These are phyloP conservation scores for Pleurotus tuoliensis DNA, from an alignment of 768 basidiomycete species.

Conservation along the genomic window DNA sequence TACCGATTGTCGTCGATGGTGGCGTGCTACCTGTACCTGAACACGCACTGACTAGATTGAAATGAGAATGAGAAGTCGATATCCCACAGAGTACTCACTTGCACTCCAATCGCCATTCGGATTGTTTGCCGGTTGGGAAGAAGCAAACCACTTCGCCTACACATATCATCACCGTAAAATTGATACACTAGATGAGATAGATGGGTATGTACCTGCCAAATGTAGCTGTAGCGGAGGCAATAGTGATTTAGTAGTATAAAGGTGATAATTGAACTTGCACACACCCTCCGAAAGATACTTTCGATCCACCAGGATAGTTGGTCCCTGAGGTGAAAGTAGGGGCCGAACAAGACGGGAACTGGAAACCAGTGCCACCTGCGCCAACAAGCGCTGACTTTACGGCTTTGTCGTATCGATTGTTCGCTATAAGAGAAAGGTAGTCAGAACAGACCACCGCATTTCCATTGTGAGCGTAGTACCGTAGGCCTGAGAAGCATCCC, in stretches of 20 bases:
- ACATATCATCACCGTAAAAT: neutral
- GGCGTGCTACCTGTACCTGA: conserved; percentile 26
- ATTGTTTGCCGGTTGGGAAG: conserved; percentile 39
- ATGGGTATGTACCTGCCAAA: conserved; percentile 49
- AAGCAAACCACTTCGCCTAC: conserved; percentile 63
- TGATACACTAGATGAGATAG: neutral
- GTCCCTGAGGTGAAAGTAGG: conserved; percentile 46
- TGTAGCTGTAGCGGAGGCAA: conserved; percentile 37
- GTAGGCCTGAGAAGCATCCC: conserved; percentile 46
- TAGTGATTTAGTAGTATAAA: conserved; percentile 7
- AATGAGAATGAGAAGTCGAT: neutral
- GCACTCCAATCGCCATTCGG: conserved; percentile 62
- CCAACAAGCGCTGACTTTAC: conserved; percentile 57
- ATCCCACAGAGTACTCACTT: conserved; percentile 33
- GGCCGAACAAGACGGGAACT: conserved; percentile 57
- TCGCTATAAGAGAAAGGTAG: conserved; percentile 30
- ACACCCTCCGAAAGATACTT: conserved; percentile 55
- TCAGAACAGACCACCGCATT: neutral
- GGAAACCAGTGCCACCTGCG: conserved; percentile 68
- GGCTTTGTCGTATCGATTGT: conserved; percentile 53
- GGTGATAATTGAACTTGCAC: neutral
- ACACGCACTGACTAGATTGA: conserved; percentile 49
- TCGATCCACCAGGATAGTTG: conserved; percentile 45
- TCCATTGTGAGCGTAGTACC: conserved; percentile 19
- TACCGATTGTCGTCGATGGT: conserved; percentile 11